phyloP scores from a whole-genome alignment of 2,329 filamentous ascomycete genomes.

The Alternaria sp. region DNA sequence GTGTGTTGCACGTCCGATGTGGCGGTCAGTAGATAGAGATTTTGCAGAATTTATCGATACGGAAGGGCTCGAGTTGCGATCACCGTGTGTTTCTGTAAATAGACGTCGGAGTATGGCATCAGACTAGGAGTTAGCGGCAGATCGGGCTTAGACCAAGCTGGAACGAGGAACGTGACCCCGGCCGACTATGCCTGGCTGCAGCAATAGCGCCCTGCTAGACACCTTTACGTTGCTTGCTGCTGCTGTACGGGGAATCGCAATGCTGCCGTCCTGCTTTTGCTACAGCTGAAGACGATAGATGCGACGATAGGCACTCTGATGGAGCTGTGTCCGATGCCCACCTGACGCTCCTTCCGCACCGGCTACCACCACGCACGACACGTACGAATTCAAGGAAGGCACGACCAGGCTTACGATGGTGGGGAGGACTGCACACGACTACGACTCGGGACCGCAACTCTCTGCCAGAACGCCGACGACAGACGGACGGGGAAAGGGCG shows the following conservation, averaged over 20 bases:
- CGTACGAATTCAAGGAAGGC: slow-evolving; percentile 1
- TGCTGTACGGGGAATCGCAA: slow-evolving; percentile 2
- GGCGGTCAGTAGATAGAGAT: slow-evolving; percentile 8
- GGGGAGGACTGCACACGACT: slow-evolving; percentile 22
- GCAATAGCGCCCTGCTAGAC: slow-evolving; percentile 13
- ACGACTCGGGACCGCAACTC: slow-evolving; percentile 18
- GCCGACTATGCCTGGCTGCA: slow-evolving; percentile 10
- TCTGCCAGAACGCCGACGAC: slow-evolving; percentile 22
- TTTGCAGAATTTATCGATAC: slow-evolving; percentile 9
- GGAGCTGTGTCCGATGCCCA: slow-evolving; percentile 2
- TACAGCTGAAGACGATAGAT: slow-evolving; percentile 2
- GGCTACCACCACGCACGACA: slow-evolving; percentile 5
- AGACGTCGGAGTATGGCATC: slow-evolving; percentile 8
- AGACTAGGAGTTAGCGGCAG: slow-evolving; percentile 13
- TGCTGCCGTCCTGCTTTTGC: slow-evolving; percentile 9
- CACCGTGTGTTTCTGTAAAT: slow-evolving; percentile 12
- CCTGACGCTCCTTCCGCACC: slow-evolving; percentile 7
- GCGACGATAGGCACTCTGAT: slow-evolving; percentile 3
- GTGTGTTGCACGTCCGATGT: not conserved
- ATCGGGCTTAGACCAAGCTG: slow-evolving; percentile 13
- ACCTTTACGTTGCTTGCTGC: slow-evolving; percentile 3
- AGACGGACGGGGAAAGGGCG: slow-evolving; percentile 31
- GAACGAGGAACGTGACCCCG: slow-evolving; percentile 14
- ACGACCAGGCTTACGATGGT: slow-evolving; percentile 30
- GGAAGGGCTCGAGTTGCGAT: not conserved